These are phyloP conservation scores for Saturnispora saitoi DNA, from an alignment of 805 yeast genomes.

Conservation along the genomic window DNA sequence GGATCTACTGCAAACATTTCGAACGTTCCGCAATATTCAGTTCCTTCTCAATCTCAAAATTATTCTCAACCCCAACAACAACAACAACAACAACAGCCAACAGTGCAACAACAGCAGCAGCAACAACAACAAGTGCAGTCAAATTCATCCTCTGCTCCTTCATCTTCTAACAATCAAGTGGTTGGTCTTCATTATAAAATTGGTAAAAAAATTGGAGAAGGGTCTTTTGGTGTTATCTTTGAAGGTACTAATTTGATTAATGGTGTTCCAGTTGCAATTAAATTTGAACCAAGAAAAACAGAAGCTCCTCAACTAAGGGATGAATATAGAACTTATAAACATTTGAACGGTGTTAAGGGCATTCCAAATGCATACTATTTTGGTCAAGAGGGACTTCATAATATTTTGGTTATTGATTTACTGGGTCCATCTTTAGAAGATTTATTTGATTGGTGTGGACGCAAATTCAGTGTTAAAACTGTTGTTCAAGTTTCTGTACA, in stretches of 20 bases:
- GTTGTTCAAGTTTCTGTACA: conserved; percentile 91
- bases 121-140: conserved; percentile 11
- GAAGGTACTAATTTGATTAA: conserved; percentile 91
- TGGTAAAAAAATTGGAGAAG: conserved; percentile 97
- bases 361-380: conserved; percentile 96
- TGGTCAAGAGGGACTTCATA: conserved; percentile 97
- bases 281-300: conserved; percentile 92
- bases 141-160: conserved; percentile 13
- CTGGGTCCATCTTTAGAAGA: conserved; percentile 96
- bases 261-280: conserved; percentile 90
- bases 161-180: conserved; percentile 36
- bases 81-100: conserved; percentile 13
- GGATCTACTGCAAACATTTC: conserved; percentile 18
- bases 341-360: conserved; percentile 72
- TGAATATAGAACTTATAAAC: conserved; percentile 92
- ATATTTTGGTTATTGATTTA: conserved; percentile 86
- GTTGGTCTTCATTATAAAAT: conserved; percentile 95
- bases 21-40: conserved; percentile 25
- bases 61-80: conserved; percentile 15
- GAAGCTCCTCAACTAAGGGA: conserved; percentile 97
- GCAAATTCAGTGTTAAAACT: conserved; percentile 79
- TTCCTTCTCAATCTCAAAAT: conserved; percentile 13
- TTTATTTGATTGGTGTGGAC: conserved; percentile 96
- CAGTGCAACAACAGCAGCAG: conserved; percentile 3
- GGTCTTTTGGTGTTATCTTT: conserved; percentile 94